Percentiles rank a stretch among this genome's conserved stretches.
Conservation (phyloP, 73 alveolate genomes). For the Uronychia binucleata region DNA sequence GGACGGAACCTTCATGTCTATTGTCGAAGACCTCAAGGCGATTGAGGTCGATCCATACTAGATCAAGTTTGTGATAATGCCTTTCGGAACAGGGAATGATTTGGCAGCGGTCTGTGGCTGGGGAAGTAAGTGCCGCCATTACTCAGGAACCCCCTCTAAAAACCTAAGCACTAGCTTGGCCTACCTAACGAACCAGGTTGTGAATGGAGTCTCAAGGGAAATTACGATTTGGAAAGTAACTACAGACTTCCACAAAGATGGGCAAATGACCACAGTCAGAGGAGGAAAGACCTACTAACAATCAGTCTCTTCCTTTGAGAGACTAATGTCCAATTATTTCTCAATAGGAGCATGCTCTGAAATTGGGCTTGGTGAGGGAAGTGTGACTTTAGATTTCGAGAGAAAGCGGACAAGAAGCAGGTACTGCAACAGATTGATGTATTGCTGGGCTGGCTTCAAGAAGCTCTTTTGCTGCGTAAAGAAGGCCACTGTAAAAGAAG, state of each 20-base stretch:
- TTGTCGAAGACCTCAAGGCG: background rate
- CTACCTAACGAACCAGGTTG: background rate
- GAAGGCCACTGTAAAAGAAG: background rate
- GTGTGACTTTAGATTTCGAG: background rate
- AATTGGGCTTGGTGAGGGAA: background rate
- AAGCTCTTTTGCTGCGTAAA: conserved; percentile 7
- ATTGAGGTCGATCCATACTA: background rate
- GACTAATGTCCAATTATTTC: conserved; percentile 10
- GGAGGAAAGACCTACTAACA: background rate
- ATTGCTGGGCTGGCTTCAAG: conserved; percentile 19
- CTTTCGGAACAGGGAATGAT: conserved; percentile 17
- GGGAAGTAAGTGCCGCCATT: background rate
- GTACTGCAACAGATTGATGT: background rate
- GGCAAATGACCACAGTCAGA: background rate
- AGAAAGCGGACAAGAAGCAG: background rate
- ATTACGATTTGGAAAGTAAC: conserved; percentile 2
- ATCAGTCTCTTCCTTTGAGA: background rate
- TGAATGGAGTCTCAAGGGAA: background rate
- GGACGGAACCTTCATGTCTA: conserved; percentile 8
- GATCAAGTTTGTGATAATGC: background rate
- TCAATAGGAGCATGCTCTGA: conserved; percentile 10
- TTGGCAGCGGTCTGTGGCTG: background rate
- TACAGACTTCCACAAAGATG: background rate
- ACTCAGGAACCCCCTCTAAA: background rate
- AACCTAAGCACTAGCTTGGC: background rate